Percentiles rank a stretch among this genome's conserved stretches.
phyloP scores from a whole-genome alignment of 495 filamentous ascomycete genomes.

The Aspergillus homomorphus region DNA sequence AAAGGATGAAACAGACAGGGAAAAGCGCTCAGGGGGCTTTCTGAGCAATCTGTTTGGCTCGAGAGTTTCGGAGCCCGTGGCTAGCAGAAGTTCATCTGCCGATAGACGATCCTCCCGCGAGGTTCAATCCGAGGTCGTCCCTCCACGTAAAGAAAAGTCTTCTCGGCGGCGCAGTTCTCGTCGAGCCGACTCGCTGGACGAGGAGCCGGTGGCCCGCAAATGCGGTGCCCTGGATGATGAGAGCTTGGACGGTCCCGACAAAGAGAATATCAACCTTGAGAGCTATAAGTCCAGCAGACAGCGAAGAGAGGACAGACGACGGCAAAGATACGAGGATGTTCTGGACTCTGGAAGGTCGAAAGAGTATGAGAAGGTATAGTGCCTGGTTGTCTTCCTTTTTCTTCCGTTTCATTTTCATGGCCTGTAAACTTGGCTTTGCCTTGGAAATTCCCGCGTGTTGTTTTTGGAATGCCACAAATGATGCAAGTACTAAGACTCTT shows the following conservation, averaged over 20 bases:
- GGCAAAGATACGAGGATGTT: constrained; percentile 39
- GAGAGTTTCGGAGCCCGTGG: constrained; percentile 32
- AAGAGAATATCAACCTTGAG: constrained; percentile 34
- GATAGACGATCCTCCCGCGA: constrained; percentile 38
- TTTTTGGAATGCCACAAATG: constrained; percentile 21
- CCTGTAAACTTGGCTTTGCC: constrained; percentile 28
- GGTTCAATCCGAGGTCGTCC: constrained; percentile 36
- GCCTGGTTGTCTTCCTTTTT: constrained; percentile 32
- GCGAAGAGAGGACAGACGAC: constrained; percentile 40
- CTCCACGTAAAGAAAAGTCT: constrained; percentile 41
- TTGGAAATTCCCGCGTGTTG: constrained; percentile 19
- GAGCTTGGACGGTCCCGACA: constrained; percentile 19
- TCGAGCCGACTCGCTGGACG: constrained; percentile 27
- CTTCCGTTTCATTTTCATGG: constrained; percentile 20
- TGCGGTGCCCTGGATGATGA: constrained; percentile 18
- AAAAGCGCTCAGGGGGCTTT: constrained; percentile 34
- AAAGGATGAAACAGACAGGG: constrained; percentile 31
- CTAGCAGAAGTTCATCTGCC: constrained; percentile 30
- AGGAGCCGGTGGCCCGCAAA: constrained; percentile 9
- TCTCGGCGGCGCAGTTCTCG: constrained; percentile 37
- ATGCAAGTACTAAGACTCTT: constrained; percentile 39
- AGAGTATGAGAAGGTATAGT: constrained; percentile 48
- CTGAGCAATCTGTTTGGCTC: constrained; percentile 41
- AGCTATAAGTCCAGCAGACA: constrained; percentile 37
- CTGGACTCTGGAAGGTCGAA: constrained; percentile 31